Base-by-base conservation (phyloP, 164 flowering plant genomes). In the Echeveria elegans region DNA sequence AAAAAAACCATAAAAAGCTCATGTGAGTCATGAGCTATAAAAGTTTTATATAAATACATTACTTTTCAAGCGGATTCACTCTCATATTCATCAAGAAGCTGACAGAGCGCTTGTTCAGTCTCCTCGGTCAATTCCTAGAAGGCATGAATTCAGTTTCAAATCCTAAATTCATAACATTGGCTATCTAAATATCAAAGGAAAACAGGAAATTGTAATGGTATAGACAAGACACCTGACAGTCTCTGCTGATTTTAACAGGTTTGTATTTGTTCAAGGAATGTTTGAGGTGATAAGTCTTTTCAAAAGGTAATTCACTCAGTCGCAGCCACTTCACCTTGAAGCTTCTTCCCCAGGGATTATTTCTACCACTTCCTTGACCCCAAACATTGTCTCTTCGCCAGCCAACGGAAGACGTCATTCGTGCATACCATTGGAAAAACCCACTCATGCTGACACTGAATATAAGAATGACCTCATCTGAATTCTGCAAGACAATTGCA, bases 401-500 rank as follows among this genome's bases (percentile, higher is more conserved):
- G 32, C 97, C 96, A 72, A 88, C 86, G 66, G 93, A 77, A 65
- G 97, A 88, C 82, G 85, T 80, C 97, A 91, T 91, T 81, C 87
- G 88, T 37, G 96, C 97, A 85, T 88, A 91, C 53, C 97, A 96
- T 88, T 91, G 96, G 83, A 91, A 91, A 82, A 77, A 88, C 59
- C 97, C 96, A 81, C 97, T 91, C 91, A 86, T 87, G 85, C 88
- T 91, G 82, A 91, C 92, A 78, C 97, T 91, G 77, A 87, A 91
- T 76, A 91, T 88, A 63, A 91, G 79, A 69, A 91, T 82, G n/a
- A 91, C 96, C 76, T 77, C 85, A 66, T 73, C 82, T 66, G 93
- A 86, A 68, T 81, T 87, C 97, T 91, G 90, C 91, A 87, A 76
- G 73, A 79, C 68, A 78, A 70, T 64, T 41, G 70, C 43, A 66